phyloP scores from a whole-genome alignment of 1,284 basidiomycete species.

The Abortiporus biennis region DNA sequence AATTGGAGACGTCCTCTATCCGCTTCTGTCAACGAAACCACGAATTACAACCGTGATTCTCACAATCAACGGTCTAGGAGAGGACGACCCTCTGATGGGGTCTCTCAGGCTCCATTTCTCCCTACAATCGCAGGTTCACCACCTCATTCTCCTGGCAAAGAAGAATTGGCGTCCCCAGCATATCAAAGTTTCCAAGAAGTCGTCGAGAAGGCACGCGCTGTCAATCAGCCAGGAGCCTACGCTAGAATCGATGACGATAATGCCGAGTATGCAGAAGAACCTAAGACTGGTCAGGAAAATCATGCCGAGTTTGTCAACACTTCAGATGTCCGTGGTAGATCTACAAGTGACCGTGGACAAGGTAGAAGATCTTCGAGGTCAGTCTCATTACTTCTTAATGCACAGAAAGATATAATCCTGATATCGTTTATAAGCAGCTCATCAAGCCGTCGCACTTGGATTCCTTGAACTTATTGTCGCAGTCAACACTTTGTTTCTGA shows the following conservation, averaged over 20 bases:
- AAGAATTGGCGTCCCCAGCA: background rate
- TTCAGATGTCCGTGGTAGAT: too few relatives aligned
- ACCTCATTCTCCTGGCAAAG: background rate
- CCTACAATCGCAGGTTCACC: slow-evolving; percentile 3
- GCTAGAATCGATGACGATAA: slow-evolving; percentile 2
- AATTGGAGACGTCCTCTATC: background rate
- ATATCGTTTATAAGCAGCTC: too few relatives aligned
- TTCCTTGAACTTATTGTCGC: too few relatives aligned
- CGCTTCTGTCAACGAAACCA: background rate
- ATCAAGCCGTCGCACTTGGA: too few relatives aligned
- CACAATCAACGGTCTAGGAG: background rate
- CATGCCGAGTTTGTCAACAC: too few relatives aligned
- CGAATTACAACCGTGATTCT: background rate
- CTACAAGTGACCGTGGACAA: too few relatives aligned
- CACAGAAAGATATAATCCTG: too few relatives aligned
- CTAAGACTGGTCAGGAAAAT: too few relatives aligned
- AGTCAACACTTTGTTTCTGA: too few relatives aligned
- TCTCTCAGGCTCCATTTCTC: background rate
- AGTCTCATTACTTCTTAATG: too few relatives aligned
- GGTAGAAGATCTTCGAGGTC: too few relatives aligned
- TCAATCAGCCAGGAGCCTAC: background rate
- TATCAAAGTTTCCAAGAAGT: background rate
- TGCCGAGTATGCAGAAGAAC: too few relatives aligned
- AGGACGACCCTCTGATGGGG: background rate
- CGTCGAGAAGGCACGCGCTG: background rate